Evolutionary conservation across 257 asterid species (phyloP).

Genomic region (Ballota nigra): DNA sequence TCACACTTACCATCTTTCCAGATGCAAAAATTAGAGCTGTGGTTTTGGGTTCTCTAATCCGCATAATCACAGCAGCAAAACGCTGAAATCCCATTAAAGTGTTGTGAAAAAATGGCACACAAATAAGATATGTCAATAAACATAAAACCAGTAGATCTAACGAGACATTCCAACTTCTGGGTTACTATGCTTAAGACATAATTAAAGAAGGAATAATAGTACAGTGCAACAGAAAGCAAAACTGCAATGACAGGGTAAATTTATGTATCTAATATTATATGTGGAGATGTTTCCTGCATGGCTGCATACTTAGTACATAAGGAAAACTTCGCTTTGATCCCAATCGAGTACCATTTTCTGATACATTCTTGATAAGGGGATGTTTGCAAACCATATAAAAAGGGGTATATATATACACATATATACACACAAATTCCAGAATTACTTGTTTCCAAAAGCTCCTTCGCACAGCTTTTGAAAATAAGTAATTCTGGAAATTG

Average conservation of each 20-base stretch:
- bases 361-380: background rate
- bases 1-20: conserved; percentile 64
- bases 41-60: conserved; percentile 76
- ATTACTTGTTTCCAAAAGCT: too few species aligned
- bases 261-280: background rate
- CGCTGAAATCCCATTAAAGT: conserved; percentile 45
- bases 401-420: too few species aligned
- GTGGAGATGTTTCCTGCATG: background rate
- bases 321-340: background rate
- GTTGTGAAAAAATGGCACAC: conserved; percentile 9
- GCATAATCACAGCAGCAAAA: conserved; percentile 84
- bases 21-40: conserved; percentile 75
- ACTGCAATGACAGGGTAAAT: background rate
- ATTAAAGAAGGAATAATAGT: background rate
- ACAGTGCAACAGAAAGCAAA: background rate
- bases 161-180: background rate
- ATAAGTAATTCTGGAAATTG: too few species aligned
- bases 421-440: too few species aligned
- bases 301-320: background rate
- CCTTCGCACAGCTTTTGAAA: too few species aligned
- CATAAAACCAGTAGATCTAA: background rate
- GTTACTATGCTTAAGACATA: background rate
- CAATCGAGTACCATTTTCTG: background rate
- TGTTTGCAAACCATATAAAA: too few species aligned
- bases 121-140: background rate